Base-by-base conservation (phyloP, 1,139 yeast species). In the Debaryomyces psychrophilus region DNA sequence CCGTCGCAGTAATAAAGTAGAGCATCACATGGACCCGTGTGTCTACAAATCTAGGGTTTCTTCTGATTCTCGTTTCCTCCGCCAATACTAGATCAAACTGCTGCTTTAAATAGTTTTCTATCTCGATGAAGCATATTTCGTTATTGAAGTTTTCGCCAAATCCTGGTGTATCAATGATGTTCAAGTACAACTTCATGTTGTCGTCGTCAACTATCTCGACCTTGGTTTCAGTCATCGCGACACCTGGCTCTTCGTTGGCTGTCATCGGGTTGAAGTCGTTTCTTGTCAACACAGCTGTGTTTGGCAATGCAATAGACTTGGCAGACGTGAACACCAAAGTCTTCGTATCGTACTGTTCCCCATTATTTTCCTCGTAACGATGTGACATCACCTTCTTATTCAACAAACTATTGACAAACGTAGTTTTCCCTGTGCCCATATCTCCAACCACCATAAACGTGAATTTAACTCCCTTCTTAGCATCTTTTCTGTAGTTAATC, bases 71-170 rank as follows among this genome's bases (percentile, higher is more conserved):
- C 14, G 95, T 85, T 65, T 93, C 98, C 66, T 93, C 98, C 11
- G 89, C 85, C 55, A 93, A 77, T 34, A 92, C 95, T 57, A 87
- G 90, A 66, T 93, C 99, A 65, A 88, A 92, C 65, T 92, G 97
- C 61, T 85, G 89, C 61, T 88, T 93, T 54, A 93, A 72, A 63
- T 84, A 92, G 50, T 80, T 81, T 45, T 85, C 83, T 50, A 93
- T 84, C 53, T 87, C 87, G 31, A 73, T 75, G 60, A 88, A 87
- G 62, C 90, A 61, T 71, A 79, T 49, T 40, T 79, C 81, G 57
- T 85, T 84, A 61, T 85, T 85, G 53, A 85, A 65, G 54, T 84
- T 83, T 50, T 83, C 87, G 15, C 90, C 92, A 60, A 84, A 83
- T 0, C 93, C 93, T n/a, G 90, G 89, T 0, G 93, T 82, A 59